phyloP scores from a whole-genome alignment of 2,329 filamentous ascomycete species.

The Dactylella cylindrospora region DNA sequence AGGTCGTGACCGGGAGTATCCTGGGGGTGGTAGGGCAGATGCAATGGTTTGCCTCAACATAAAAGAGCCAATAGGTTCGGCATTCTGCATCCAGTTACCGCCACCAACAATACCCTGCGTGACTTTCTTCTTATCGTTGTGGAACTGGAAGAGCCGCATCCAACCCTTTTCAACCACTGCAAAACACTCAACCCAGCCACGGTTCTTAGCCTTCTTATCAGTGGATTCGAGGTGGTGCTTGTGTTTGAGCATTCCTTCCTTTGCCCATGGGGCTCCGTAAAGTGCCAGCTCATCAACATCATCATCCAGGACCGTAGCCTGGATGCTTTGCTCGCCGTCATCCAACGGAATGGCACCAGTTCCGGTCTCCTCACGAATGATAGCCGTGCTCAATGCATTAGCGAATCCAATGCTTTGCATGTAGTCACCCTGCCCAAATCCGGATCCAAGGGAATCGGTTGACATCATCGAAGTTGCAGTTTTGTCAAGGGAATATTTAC shows the following conservation, averaged over 20 bases:
- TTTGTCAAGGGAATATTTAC: slow-evolving; percentile 86
- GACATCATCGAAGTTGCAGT: slow-evolving; percentile 82
- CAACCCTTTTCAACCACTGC: slow-evolving; percentile 94
- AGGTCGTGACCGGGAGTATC: slow-evolving; percentile 85
- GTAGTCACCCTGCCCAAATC: slow-evolving; percentile 75
- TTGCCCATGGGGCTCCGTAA: slow-evolving; percentile 93
- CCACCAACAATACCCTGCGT: slow-evolving; percentile 77
- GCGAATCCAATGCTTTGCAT: slow-evolving; percentile 97
- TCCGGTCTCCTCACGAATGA: slow-evolving; percentile 78
- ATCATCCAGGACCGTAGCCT: slow-evolving; percentile 70
- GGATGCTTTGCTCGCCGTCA: slow-evolving; percentile 63
- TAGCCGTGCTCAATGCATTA: slow-evolving; percentile 92
- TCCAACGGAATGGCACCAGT: slow-evolving; percentile 54
- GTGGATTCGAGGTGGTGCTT: slow-evolving; percentile 91
- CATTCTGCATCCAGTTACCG: slow-evolving; percentile 97
- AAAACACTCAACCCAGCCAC: slow-evolving; percentile 93
- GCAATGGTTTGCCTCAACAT: slow-evolving; percentile 88
- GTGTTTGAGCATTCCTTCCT: slow-evolving; percentile 92
- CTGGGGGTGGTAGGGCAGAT: slow-evolving; percentile 82
- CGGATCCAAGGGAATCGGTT: slow-evolving; percentile 82
- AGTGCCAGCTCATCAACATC: slow-evolving; percentile 84
- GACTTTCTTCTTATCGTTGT: slow-evolving; percentile 73
- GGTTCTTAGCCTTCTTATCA: slow-evolving; percentile 88
- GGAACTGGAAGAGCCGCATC: slow-evolving; percentile 92
- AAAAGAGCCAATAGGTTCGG: slow-evolving; percentile 83